Evolutionary conservation across 2,329 filamentous ascomycete genomes (phyloP).

Genomic region (Phyllosticta ampelicida): DNA sequence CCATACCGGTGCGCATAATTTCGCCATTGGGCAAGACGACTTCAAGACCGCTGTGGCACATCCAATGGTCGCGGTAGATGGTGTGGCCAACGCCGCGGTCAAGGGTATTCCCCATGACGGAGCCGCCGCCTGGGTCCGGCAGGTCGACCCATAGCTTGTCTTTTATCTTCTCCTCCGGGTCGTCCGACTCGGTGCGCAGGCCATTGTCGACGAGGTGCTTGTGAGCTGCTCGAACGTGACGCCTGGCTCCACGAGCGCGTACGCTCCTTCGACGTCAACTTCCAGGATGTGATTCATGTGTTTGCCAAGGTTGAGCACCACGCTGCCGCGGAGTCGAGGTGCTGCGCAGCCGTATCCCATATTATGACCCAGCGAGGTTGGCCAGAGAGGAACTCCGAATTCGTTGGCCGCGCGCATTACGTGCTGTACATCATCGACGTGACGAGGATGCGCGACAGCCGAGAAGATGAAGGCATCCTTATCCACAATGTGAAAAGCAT

Average conservation of each 20-base stretch:
- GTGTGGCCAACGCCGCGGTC: constrained; percentile 28
- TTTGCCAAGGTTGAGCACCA: constrained; percentile 36
- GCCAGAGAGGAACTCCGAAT: constrained; percentile 24
- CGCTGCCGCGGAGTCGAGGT: constrained; percentile 34
- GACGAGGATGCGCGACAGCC: constrained; percentile 35
- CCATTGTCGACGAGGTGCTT: constrained; percentile 28
- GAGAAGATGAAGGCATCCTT: constrained; percentile 35
- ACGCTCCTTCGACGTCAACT: constrained; percentile 29
- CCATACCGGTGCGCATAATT: constrained; percentile 33
- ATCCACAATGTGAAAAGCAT: constrained; percentile 33
- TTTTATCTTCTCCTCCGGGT: background rate
- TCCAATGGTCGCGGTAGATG: constrained; percentile 32
- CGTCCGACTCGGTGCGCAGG: background rate
- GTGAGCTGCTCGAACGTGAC: constrained; percentile 39
- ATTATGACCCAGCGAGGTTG: constrained; percentile 33
- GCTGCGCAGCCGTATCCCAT: constrained; percentile 42
- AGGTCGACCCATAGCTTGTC: constrained; percentile 34
- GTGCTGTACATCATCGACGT: constrained; percentile 26
- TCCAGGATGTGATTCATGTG: constrained; percentile 33
- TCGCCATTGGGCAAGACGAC: constrained; percentile 32
- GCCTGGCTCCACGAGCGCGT: constrained; percentile 37
- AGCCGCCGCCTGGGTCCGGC: constrained; percentile 25
- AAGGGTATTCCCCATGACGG: constrained; percentile 25
- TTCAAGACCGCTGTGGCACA: constrained; percentile 35
- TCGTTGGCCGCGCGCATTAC: constrained; percentile 25